phyloP scores from a whole-genome alignment of 352 stramenopile species.

The Globisporangium radiosum region DNA sequence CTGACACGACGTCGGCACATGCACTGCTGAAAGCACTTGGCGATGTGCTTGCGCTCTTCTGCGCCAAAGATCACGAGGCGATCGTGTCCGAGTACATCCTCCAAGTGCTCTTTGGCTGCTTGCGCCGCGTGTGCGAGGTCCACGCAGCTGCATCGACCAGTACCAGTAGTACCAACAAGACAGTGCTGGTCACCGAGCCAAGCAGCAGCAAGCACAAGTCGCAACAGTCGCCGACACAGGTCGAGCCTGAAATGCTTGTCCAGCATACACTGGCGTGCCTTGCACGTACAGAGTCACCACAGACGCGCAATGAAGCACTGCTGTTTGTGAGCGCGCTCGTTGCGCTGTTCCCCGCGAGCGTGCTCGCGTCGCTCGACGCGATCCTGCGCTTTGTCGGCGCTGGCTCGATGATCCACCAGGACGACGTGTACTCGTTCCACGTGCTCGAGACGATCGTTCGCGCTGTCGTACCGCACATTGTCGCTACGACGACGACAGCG shows the following conservation, averaged over 20 bases:
- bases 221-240: background rate
- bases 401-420: slow-evolving; percentile 45
- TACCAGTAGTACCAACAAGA: background rate
- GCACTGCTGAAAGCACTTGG: slow-evolving; percentile 47
- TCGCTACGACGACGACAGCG: slow-evolving; percentile 13
- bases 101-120: slow-evolving; percentile 70
- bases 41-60: slow-evolving; percentile 56
- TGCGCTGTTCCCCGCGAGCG: slow-evolving; percentile 60
- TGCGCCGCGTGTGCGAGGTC: slow-evolving; percentile 66
- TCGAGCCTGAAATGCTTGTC: slow-evolving; percentile 66
- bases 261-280: slow-evolving; percentile 73
- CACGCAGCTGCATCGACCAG: slow-evolving; percentile 4
- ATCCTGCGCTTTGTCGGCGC: slow-evolving; percentile 62
- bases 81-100: slow-evolving; percentile 73
- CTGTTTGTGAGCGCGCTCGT: slow-evolving; percentile 80
- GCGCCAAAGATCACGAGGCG: slow-evolving; percentile 37
- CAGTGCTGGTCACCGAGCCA: background rate
- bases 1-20: slow-evolving; percentile 21
- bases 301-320: slow-evolving; percentile 78
- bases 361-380: slow-evolving; percentile 70
- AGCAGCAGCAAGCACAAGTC: slow-evolving; percentile 9
- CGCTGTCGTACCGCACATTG: slow-evolving; percentile 73
- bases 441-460: slow-evolving; percentile 84
- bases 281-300: slow-evolving; percentile 49
- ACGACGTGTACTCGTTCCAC: slow-evolving; percentile 85